A percentile compares a stretch with the other conserved stretches of the same genome.
Evolutionary conservation across 1,284 basidiomycete genomes (phyloP).

Genomic region (Wolfiporia cocos): DNA sequence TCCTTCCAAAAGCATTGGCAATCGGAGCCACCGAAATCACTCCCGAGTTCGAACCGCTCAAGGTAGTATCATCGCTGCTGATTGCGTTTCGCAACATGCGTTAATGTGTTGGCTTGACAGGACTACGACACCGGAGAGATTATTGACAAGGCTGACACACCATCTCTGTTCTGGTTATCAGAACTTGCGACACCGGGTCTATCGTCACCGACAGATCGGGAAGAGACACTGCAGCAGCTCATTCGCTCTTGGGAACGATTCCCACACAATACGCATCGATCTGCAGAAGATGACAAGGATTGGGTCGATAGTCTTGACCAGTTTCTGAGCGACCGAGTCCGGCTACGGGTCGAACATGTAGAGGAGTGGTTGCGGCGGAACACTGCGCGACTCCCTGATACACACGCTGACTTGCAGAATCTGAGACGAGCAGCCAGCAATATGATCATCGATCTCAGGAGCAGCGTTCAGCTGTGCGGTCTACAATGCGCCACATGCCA

Average conservation of each 20-base stretch:
- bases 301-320: conserved; percentile 34
- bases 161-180: conserved; percentile 30
- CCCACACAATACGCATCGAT: conserved; percentile 21
- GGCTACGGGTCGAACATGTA: conserved; percentile 35
- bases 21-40: conserved; percentile 41
- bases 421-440: conserved; percentile 40
- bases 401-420: conserved; percentile 38
- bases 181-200: conserved; percentile 12
- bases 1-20: conserved; percentile 39
- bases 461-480: conserved; percentile 42
- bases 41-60: conserved; percentile 41
- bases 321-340: conserved; percentile 33
- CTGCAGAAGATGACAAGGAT: conserved; percentile 27
- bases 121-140: conserved; percentile 42
- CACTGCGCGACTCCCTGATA: conserved; percentile 33
- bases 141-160: conserved; percentile 31
- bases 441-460: conserved; percentile 35
- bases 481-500: conserved; percentile 40
- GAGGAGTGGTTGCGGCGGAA: conserved; percentile 5
- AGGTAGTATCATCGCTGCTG: conserved; percentile 27
- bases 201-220: conserved; percentile 21
- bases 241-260: conserved; percentile 26
- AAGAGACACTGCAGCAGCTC: conserved; percentile 25
- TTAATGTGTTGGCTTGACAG: conserved; percentile 23
- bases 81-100: no score